Evolutionary conservation across 2,329 filamentous ascomycete genomes (phyloP).

Genomic region (Neonectria faginata): DNA sequence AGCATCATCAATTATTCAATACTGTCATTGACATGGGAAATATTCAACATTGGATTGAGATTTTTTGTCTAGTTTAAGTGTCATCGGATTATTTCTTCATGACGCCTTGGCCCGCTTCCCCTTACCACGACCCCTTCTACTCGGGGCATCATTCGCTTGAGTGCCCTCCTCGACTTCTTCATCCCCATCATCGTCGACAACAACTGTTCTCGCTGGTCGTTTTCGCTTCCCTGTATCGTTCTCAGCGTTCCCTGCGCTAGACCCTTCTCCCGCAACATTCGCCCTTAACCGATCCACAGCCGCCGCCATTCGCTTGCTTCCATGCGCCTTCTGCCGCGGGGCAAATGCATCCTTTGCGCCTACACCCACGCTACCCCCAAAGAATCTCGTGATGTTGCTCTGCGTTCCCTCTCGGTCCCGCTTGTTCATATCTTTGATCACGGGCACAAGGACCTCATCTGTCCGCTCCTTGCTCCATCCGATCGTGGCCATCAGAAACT

Average conservation of each 20-base stretch:
- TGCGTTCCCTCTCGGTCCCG: slow-evolving; percentile 91
- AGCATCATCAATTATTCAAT: neutral
- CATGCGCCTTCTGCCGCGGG: slow-evolving; percentile 72
- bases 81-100: slow-evolving; percentile 14
- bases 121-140: slow-evolving; percentile 24
- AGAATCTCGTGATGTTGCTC: slow-evolving; percentile 94
- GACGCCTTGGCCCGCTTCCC: slow-evolving; percentile 39
- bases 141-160: slow-evolving; percentile 22
- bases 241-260: neutral
- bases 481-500: slow-evolving; percentile 90
- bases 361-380: slow-evolving; percentile 78
- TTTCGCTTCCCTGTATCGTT: slow-evolving; percentile 42
- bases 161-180: slow-evolving; percentile 34
- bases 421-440: slow-evolving; percentile 94
- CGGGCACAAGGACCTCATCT: slow-evolving; percentile 94
- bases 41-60: neutral
- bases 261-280: slow-evolving; percentile 42
- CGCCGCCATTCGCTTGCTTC: slow-evolving; percentile 79
- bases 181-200: slow-evolving; percentile 26
- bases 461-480: slow-evolving; percentile 93
- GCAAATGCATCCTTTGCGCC: slow-evolving; percentile 76
- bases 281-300: slow-evolving; percentile 75
- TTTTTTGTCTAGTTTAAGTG: neutral
- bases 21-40: neutral
- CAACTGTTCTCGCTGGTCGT: slow-evolving; percentile 35